Conservation (phyloP, 2,329 filamentous ascomycete species). For the Pseudocercospora cruenta region DNA sequence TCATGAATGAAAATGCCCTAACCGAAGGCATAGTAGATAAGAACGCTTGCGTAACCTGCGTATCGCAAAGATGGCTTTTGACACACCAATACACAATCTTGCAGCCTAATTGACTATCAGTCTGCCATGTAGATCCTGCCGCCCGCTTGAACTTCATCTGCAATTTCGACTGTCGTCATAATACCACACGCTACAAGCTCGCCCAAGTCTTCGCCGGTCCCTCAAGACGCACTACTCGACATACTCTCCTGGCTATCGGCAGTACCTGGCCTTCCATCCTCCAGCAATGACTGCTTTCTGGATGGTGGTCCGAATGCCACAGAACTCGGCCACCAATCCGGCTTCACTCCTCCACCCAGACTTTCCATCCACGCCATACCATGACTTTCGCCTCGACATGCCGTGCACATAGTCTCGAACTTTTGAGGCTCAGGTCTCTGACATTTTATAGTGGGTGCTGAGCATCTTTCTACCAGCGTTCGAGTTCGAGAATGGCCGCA, state of each 20-base stretch:
- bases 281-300: neutral
- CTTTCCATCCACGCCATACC: neutral
- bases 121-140: neutral
- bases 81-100: neutral
- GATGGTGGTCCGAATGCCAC: neutral
- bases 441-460: neutral
- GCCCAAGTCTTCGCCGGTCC: neutral
- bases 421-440: neutral
- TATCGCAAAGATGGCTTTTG: neutral
- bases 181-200: neutral
- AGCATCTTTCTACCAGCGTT: conserved; percentile 9
- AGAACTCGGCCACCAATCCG: conserved; percentile 9
- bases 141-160: neutral
- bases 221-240: neutral
- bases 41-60: neutral
- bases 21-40: neutral
- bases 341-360: neutral
- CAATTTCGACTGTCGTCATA: neutral
- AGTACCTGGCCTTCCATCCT: neutral
- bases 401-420: neutral
- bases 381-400: neutral
- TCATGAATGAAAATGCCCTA: neutral
- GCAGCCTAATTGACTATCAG: neutral
- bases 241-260: neutral
- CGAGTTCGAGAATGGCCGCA: conserved; percentile 19